Evolutionary conservation across 176 grass and related monocot species (phyloP), one percentile per base, ranked within the genome.

Genomic region (Tillandsia leiboldiana): DNA sequence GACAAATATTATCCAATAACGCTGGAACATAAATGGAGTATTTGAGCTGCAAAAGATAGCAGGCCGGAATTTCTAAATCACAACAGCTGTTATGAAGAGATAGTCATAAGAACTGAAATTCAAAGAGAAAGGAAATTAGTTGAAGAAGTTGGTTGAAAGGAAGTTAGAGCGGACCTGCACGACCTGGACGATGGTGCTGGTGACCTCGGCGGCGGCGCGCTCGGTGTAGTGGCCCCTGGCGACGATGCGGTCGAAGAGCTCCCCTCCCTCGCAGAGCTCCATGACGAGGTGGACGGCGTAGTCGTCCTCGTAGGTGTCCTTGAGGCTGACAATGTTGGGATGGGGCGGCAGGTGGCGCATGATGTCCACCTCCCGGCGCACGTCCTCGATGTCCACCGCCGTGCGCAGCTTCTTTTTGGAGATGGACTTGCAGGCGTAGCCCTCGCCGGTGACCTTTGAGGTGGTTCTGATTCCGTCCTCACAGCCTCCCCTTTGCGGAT

Each of bases 261-360:
- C 95, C 47, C 95, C 95, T 47, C 95, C 95, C 75, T 99, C 90
- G 54, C 95, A 99, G 42, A 99, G 84, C 84, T 99, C 95, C 95
- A 99, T 99, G 73, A 99, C 82, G 26, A 99, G 74, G 72, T 99
- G 95, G 74, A 99, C 95, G 74, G 87, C 90, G 62, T 83, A 83
- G 50, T 83, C 82, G 18, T 99, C 95, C 84, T 99, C 95, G 77
- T 94, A 99, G 1, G 87, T 83, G 58, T 86, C 95, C 81, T 72
- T 75, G 75, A 99, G 87, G 72, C 79, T 85, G 48, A 99, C 95
- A 57, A 99, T 90, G 63, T 99, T 99, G 0, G 82, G 84, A 72
- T 94, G 90, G 47, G 72, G 0, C 1, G 90, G 95, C 84, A 99
- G 83, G 62, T 90, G 87, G 66, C 84, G 79, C 95, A 99, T 99